Evolutionary conservation across 805 yeast species (phyloP).

Genomic region (Candida endomychidarum): DNA sequence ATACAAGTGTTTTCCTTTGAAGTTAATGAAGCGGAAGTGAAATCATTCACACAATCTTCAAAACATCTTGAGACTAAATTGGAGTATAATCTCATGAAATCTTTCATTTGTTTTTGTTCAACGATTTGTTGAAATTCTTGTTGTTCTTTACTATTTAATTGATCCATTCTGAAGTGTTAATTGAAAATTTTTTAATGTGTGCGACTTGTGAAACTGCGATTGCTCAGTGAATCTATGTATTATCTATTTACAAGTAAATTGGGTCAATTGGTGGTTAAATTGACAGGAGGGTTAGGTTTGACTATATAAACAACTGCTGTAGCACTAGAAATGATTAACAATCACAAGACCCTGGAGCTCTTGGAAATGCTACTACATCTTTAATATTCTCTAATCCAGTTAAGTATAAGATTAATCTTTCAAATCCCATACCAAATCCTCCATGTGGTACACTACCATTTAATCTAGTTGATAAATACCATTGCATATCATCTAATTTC

Average conservation of each 20-base stretch:
- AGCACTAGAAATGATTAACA: too few species aligned
- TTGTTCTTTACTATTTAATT: conserved; percentile 91
- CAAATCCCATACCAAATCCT: conserved; percentile 96
- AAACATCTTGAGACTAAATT: conserved; percentile 95
- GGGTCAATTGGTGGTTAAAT: neutral
- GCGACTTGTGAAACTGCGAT: conserved; percentile 1
- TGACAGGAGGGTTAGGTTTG: neutral
- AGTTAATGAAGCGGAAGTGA: conserved; percentile 87
- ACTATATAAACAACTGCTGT: too few species aligned
- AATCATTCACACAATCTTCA: conserved; percentile 96
- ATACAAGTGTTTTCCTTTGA: conserved; percentile 84
- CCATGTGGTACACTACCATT: conserved; percentile 92
- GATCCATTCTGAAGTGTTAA: conserved; percentile 66
- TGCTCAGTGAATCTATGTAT: neutral
- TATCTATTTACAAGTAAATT: neutral
- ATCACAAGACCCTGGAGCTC: conserved; percentile 51
- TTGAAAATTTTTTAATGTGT: conserved; percentile 11
- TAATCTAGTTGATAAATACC: conserved; percentile 76
- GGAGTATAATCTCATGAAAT: conserved; percentile 96
- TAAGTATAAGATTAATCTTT: conserved; percentile 73
- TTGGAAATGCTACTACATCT: conserved; percentile 85
- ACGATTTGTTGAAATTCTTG: conserved; percentile 94
- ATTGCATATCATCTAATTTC: conserved; percentile 59
- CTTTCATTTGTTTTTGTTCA: conserved; percentile 98
- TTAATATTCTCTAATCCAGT: conserved; percentile 75